Conservation (phyloP, 371 early-diverging fungal genomes). For the Mucor irregularis region DNA sequence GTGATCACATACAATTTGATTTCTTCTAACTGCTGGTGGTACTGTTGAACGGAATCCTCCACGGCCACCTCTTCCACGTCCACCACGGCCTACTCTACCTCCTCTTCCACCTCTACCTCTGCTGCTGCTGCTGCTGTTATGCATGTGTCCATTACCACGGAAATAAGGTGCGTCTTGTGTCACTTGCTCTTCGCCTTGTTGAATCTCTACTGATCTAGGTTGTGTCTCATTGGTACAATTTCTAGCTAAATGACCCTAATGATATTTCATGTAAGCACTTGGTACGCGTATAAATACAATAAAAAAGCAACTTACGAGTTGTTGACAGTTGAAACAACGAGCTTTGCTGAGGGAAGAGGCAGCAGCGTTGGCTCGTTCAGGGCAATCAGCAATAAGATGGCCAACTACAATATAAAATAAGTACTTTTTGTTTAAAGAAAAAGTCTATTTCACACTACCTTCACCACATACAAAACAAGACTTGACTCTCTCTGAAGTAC, state of each 20-base stretch:
- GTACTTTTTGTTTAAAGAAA: background rate
- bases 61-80: background rate
- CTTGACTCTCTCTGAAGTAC: conserved; percentile 56
- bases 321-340: conserved; percentile 58
- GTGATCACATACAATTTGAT: conserved; percentile 56
- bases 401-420: conserved; percentile 42
- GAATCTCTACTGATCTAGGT: conserved; percentile 6
- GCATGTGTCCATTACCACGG: too few relatives aligned
- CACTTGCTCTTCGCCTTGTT: background rate
- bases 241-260: conserved; percentile 65
- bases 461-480: conserved; percentile 65
- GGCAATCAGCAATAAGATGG: conserved; percentile 62
- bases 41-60: background rate
- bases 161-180: too few relatives aligned
- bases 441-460: conserved; percentile 31
- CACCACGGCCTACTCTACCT: background rate
- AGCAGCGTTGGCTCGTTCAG: conserved; percentile 25
- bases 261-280: background rate
- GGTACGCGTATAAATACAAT: background rate
- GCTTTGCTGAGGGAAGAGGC: conserved; percentile 8
- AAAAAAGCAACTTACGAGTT: conserved; percentile 54
- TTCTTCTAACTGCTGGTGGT: conserved; percentile 4
- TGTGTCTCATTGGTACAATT: conserved; percentile 47
- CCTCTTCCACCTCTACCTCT: background rate
- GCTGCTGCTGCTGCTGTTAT: background rate